A percentile compares a stretch with the other conserved stretches of the same genome.
phyloP scores from a whole-genome alignment of 139 green algal genomes.

The Chlamydomonas incerta region DNA sequence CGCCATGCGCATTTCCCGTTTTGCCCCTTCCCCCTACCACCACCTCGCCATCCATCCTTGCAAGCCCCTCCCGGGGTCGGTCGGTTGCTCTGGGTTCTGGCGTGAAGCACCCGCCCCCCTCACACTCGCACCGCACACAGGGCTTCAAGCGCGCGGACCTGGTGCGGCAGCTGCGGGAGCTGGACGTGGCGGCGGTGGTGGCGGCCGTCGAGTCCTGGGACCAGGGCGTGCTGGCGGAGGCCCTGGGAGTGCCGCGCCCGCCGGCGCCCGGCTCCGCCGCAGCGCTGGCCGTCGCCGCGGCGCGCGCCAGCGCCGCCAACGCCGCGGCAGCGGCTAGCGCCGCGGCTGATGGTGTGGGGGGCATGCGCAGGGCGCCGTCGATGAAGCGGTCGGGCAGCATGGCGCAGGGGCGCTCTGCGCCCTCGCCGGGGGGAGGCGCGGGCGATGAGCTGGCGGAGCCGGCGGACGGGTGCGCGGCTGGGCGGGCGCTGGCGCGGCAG shows the following conservation, averaged over 20 bases:
- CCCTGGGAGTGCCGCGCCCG: conserved; percentile 11
- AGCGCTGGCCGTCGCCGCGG: background rate
- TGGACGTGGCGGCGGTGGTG: conserved; percentile 21
- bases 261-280: background rate
- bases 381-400: too few species aligned
- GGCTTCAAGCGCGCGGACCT: conserved; percentile 9
- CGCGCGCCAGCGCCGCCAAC: background rate
- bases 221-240: conserved; percentile 1
- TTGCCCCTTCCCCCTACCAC: background rate
- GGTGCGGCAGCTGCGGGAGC: conserved; percentile 28
- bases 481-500: conserved; percentile 20
- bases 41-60: too few species aligned
- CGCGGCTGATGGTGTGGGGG: too few species aligned
- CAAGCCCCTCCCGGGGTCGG: too few species aligned
- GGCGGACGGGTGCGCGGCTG: background rate
- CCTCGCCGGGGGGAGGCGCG: too few species aligned
- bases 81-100: too few species aligned
- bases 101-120: too few species aligned
- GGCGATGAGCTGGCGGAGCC: background rate
- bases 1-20: background rate
- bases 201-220: background rate
- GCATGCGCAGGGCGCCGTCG: too few species aligned
- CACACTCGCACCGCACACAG: background rate
- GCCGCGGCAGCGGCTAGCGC: background rate
- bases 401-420: too few species aligned